These are phyloP conservation scores for Purpureocillium takamizusanense DNA, from an alignment of 2,329 filamentous ascomycete species.

Conservation along the genomic window DNA sequence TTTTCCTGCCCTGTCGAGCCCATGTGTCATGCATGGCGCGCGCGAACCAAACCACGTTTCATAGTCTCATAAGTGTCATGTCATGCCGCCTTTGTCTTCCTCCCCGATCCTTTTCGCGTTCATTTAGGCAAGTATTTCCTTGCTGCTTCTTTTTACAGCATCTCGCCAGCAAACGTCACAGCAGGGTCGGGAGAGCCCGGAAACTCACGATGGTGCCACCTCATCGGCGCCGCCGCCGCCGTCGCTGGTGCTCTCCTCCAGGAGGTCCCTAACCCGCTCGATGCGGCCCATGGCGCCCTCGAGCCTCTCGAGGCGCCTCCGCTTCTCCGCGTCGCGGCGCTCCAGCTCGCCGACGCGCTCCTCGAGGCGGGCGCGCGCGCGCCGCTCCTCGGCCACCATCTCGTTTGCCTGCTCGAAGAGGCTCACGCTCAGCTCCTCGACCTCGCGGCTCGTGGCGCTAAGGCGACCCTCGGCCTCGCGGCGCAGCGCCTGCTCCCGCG, in stretches of 20 bases:
- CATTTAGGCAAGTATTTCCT: no score
- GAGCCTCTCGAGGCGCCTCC: slow-evolving; percentile 56
- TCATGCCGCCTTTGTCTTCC: no score
- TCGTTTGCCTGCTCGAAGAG: slow-evolving; percentile 80
- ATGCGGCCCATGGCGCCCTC: slow-evolving; percentile 65
- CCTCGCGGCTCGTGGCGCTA: slow-evolving; percentile 57
- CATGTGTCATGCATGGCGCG: no score
- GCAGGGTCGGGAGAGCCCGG: no score
- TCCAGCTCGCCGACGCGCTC: slow-evolving; percentile 62
- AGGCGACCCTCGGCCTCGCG: slow-evolving; percentile 60
- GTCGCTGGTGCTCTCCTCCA: slow-evolving; percentile 36
- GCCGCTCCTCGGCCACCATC: slow-evolving; percentile 73
- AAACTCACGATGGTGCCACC: no score
- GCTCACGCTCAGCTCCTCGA: slow-evolving; percentile 68
- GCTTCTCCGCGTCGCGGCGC: slow-evolving; percentile 60
- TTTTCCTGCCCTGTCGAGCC: no score
- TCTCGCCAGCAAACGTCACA: no score
- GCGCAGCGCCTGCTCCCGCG: slow-evolving; percentile 57
- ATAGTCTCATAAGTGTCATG: no score
- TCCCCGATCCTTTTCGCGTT: no score
- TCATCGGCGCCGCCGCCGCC: not conserved
- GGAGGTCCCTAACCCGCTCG: slow-evolving; percentile 56
- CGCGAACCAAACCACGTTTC: no score
- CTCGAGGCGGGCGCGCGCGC: slow-evolving; percentile 62
- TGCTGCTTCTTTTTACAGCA: no score